These are phyloP conservation scores for Cordyceps tenuipes DNA, from an alignment of 2,329 filamentous ascomycete species.

Conservation along the genomic window DNA sequence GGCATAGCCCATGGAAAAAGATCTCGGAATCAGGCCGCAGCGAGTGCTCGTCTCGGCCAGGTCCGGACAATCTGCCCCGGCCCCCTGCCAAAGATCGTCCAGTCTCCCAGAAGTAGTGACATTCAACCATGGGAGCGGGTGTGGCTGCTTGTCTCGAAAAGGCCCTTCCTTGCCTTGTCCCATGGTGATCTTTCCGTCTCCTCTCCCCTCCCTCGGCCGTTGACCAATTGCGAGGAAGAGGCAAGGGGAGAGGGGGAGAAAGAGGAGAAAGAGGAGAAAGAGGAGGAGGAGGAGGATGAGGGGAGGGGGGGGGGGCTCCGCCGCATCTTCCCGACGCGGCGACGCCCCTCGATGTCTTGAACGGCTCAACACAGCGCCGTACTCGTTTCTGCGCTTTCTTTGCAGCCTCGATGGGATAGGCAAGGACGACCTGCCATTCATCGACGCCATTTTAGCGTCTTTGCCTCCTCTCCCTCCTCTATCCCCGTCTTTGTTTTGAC, in stretches of 20 bases:
- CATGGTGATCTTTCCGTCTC: background rate
- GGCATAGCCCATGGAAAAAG: background rate
- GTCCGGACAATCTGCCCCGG: background rate
- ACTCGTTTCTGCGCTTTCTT: background rate
- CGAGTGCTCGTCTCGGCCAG: background rate
- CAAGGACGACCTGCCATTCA: background rate
- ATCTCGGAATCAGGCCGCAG: background rate
- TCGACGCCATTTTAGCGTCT: background rate
- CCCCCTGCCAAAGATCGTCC: background rate
- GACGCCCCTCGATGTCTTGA: background rate
- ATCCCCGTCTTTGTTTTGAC: background rate
- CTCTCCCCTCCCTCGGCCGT: background rate
- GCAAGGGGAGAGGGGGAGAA: no score
- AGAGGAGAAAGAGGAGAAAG: no score
- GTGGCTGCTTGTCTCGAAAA: background rate
- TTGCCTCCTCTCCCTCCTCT: background rate
- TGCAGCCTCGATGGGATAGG: background rate
- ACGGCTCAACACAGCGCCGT: background rate
- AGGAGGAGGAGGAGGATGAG: no score
- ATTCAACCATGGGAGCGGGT: background rate
- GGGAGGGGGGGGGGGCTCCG: background rate
- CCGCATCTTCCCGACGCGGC: background rate
- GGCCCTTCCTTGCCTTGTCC: background rate
- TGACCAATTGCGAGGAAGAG: no score
- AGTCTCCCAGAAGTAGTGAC: no score